Evolutionary conservation across 768 basidiomycete species (phyloP), one percentile per base, ranked within the genome.

Genomic region (Paxillus ammoniavirescens): DNA sequence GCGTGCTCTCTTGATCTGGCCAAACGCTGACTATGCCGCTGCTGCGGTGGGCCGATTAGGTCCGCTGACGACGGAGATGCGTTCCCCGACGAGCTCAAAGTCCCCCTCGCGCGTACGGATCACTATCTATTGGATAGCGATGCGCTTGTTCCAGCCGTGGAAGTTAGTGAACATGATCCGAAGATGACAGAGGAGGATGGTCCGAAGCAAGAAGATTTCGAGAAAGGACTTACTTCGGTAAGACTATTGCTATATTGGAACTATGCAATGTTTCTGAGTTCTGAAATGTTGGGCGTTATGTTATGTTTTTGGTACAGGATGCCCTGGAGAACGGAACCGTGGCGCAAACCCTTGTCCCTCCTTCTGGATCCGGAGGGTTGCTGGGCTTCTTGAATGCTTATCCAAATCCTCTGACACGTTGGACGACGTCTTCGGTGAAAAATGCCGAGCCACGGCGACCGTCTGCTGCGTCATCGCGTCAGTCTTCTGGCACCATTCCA

Each of bases 361-460:
- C 64, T 40, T 47, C 63, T 45, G 58, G 62, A n/a, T 55, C 69
- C 14, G 64, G 69, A 36, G 79, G 84, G 3, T 68, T 89, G 41
- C 70, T 86, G 26, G 76, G 81, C 33, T 87, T 89, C 70, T 65
- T 86, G 55, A 80, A 82, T 44, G 71, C 75, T 38, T 87, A 86
- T 65, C 80, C 77, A 15, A 84, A 79, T 63, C 77, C 81, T 42
- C 73, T 86, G 59, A 72, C 75, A 42, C 77, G 82, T 18, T 83
- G 87, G 66, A 65, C 77, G 26, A 58, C 65, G 47, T 65, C 69
- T 10, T 50, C 59, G 28, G 57, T 61, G 40, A 72, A 66, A 58
- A 55, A 17, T 26, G 15, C 57, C 51, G 53, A 61, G 44, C 55
- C 63, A 56, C 52, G 53, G 43, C 59, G 23, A 21, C 56, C 61